Percentiles rank a stretch among this genome's conserved stretches.
Evolutionary conservation across 805 yeast genomes (phyloP).

Genomic region (Teunomyces pallodes): DNA sequence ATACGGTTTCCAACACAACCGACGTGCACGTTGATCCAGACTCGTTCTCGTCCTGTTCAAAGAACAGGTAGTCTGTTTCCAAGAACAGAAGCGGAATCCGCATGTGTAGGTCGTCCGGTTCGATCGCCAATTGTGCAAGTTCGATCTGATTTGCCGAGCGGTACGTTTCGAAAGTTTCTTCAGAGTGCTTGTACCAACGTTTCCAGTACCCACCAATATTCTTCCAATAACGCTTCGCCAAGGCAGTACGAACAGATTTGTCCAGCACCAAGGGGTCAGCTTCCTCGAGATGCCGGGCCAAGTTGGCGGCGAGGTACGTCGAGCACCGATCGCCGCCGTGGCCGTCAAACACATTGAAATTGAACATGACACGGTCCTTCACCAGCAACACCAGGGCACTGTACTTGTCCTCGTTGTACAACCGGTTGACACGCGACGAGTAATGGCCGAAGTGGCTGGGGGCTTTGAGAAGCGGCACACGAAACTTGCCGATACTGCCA

Average conservation of each 20-base stretch:
- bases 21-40: slow-evolving; percentile 78
- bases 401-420: slow-evolving; percentile 78
- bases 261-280: slow-evolving; percentile 23
- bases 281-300: slow-evolving; percentile 54
- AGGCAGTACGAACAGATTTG: slow-evolving; percentile 27
- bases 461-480: slow-evolving; percentile 58
- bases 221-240: slow-evolving; percentile 54
- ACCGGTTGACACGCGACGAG: slow-evolving; percentile 70
- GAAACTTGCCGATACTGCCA: slow-evolving; percentile 29
- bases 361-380: slow-evolving; percentile 41
- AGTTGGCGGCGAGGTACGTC: slow-evolving; percentile 50
- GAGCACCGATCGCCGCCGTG: slow-evolving; percentile 88
- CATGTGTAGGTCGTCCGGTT: slow-evolving; percentile 54
- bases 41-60: slow-evolving; percentile 35
- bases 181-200: slow-evolving; percentile 56
- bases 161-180: slow-evolving; percentile 23
- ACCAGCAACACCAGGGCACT: slow-evolving; percentile 58
- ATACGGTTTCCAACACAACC: slow-evolving; percentile 52
- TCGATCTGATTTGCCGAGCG: slow-evolving; percentile 16
- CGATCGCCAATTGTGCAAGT: slow-evolving; percentile 13
- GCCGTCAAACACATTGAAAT: slow-evolving; percentile 83
- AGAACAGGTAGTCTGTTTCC: slow-evolving; percentile 61
- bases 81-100: slow-evolving; percentile 65
- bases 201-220: slow-evolving; percentile 85
- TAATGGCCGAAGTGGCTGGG: slow-evolving; percentile 80